Conservation (phyloP, 805 yeast genomes). For the Lipomyces orientalis region DNA sequence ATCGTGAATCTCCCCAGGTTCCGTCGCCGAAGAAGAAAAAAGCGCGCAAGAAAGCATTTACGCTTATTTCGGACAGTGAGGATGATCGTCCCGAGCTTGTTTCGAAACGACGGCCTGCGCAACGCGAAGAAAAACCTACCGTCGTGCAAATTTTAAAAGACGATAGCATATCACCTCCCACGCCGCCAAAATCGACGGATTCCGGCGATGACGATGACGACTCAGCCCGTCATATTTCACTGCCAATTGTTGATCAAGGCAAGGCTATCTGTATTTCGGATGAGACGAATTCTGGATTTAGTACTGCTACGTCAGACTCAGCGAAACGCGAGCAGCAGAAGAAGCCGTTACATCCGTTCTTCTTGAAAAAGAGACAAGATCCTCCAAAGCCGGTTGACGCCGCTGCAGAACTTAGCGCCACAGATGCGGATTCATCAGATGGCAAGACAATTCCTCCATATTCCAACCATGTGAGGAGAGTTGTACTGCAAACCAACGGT, state of each 20-base stretch:
- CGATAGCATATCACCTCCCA: slow-evolving; percentile 23
- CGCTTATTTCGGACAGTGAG: neutral
- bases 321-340: neutral
- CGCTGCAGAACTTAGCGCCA: neutral
- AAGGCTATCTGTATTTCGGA: neutral
- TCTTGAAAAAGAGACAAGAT: slow-evolving; percentile 8
- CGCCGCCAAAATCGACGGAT: slow-evolving; percentile 26
- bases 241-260: neutral
- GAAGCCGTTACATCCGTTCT: slow-evolving; percentile 25
- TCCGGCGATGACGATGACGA: slow-evolving; percentile 4
- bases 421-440: neutral
- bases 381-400: neutral
- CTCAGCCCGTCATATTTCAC: neutral
- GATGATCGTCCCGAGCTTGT: neutral
- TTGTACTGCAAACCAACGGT: neutral
- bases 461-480: neutral
- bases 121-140: neutral
- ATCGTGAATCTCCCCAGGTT: neutral
- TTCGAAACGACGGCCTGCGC: neutral
- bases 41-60: neutral
- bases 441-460: neutral
- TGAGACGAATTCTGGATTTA: neutral
- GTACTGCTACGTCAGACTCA: neutral
- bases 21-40: neutral
- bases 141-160: neutral